These are phyloP conservation scores for Tuber melanosporum DNA, from an alignment of 495 filamentous ascomycete species.

Conservation along the genomic window DNA sequence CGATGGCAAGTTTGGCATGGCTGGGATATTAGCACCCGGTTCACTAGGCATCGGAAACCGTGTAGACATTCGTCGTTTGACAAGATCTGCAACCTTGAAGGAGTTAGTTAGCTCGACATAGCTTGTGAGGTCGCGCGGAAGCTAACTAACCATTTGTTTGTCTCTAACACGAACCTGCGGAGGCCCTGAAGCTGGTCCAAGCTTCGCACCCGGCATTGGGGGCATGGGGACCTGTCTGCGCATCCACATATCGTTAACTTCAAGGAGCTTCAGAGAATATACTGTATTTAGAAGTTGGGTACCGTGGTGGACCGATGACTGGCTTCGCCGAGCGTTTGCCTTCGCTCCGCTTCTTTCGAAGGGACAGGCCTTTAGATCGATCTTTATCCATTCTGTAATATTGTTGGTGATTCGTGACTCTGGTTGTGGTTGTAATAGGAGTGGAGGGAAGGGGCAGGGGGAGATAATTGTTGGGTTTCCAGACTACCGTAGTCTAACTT, in stretches of 20 bases:
- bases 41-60: constrained; percentile 57
- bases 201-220: constrained; percentile 40
- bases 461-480: constrained; percentile 4
- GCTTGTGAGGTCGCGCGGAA: not conserved
- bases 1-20: constrained; percentile 35
- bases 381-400: constrained; percentile 55
- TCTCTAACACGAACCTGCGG: constrained; percentile 39
- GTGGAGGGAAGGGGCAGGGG: not conserved
- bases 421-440: not conserved
- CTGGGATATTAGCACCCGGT: constrained; percentile 21
- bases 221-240: constrained; percentile 41
- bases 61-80: constrained; percentile 89
- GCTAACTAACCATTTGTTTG: constrained; percentile 31
- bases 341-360: constrained; percentile 67
- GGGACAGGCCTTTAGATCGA: constrained; percentile 66
- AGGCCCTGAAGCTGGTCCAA: constrained; percentile 12
- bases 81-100: constrained; percentile 60
- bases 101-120: not conserved
- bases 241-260: not conserved
- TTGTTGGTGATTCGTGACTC: constrained; percentile 3
- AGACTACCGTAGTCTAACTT: not conserved
- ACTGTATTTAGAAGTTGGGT: constrained; percentile 3
- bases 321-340: constrained; percentile 31
- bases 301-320: constrained; percentile 41
- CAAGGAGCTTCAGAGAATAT: not conserved